These are phyloP conservation scores for Talaromyces albobiverticillius DNA, from an alignment of 2,329 filamentous ascomycete species.

Conservation along the genomic window DNA sequence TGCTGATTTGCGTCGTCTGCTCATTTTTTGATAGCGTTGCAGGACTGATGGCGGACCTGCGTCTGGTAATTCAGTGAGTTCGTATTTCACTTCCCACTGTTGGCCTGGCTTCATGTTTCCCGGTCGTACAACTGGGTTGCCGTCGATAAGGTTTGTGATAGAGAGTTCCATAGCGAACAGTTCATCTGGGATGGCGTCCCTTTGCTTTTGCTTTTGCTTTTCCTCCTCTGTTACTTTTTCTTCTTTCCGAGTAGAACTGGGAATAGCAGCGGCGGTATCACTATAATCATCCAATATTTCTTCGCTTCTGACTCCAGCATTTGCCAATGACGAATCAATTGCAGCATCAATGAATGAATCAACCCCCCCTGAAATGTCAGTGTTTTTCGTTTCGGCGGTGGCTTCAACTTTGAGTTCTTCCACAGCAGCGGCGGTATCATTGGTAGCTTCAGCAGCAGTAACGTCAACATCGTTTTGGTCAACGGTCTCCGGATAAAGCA, in stretches of 20 bases:
- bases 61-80: slow-evolving; percentile 60
- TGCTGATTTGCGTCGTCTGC: slow-evolving; percentile 53
- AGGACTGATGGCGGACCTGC: background rate
- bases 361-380: slow-evolving; percentile 1
- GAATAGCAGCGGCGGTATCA: background rate
- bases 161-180: slow-evolving; percentile 70
- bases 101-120: slow-evolving; percentile 43
- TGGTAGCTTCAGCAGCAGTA: slow-evolving; percentile 6
- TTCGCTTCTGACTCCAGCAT: background rate
- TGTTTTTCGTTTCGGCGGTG: background rate
- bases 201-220: background rate
- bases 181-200: slow-evolving; percentile 17
- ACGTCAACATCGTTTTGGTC: slow-evolving; percentile 14
- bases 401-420: background rate
- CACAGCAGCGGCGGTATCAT: background rate
- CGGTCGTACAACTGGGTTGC: slow-evolving; percentile 61
- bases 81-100: slow-evolving; percentile 75
- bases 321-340: slow-evolving; percentile 10
- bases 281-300: background rate
- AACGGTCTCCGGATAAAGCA: slow-evolving; percentile 32
- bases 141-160: slow-evolving; percentile 70
- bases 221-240: slow-evolving; percentile 10
- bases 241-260: background rate
- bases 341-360: background rate
- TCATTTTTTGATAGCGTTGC: slow-evolving; percentile 56